Percentiles rank a stretch among this genome's conserved stretches.
Conservation (phyloP, 2,329 filamentous ascomycete genomes). For the Pseudofabraea citricarpa region DNA sequence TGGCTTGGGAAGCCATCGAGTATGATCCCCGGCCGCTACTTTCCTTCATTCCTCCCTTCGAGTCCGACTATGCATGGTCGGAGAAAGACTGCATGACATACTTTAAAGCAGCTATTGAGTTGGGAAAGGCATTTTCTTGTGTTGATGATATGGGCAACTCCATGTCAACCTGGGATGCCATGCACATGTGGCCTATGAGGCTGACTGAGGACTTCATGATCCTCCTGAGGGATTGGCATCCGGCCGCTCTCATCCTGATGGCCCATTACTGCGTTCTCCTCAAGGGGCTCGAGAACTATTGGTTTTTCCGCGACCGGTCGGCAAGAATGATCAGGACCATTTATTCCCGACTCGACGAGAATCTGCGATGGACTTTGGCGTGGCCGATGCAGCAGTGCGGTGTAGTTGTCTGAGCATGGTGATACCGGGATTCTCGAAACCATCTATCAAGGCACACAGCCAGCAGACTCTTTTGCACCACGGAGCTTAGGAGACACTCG, state of each 20-base stretch:
- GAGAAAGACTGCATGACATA: slow-evolving; percentile 7
- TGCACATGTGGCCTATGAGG: slow-evolving; percentile 15
- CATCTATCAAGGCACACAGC: too few species aligned
- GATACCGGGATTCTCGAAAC: too few species aligned
- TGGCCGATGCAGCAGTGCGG: slow-evolving; percentile 1
- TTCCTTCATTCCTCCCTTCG: slow-evolving; percentile 1
- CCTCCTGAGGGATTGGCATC: slow-evolving; percentile 8
- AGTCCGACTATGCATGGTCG: slow-evolving; percentile 4
- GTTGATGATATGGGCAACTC: slow-evolving; percentile 2
- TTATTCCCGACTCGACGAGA: slow-evolving; percentile 4
- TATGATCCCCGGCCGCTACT: neutral
- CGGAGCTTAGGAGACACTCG: too few species aligned
- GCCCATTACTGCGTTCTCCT: slow-evolving; percentile 19
- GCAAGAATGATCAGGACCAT: slow-evolving; percentile 5
- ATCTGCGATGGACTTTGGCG: slow-evolving; percentile 4
- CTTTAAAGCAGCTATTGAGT: slow-evolving; percentile 7
- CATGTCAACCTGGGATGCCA: slow-evolving; percentile 14
- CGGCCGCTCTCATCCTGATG: slow-evolving; percentile 14
- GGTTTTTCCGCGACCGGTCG: slow-evolving; percentile 14
- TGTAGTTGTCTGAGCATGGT: neutral
- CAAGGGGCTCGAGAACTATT: slow-evolving; percentile 10
- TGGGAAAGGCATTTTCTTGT: slow-evolving; percentile 10
- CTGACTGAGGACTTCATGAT: slow-evolving; percentile 10
- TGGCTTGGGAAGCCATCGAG: slow-evolving; percentile 3
- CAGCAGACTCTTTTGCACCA: too few species aligned